These are phyloP conservation scores for Protomyces pachydermus DNA, from an alignment of 1,139 yeast species.

Conservation along the genomic window DNA sequence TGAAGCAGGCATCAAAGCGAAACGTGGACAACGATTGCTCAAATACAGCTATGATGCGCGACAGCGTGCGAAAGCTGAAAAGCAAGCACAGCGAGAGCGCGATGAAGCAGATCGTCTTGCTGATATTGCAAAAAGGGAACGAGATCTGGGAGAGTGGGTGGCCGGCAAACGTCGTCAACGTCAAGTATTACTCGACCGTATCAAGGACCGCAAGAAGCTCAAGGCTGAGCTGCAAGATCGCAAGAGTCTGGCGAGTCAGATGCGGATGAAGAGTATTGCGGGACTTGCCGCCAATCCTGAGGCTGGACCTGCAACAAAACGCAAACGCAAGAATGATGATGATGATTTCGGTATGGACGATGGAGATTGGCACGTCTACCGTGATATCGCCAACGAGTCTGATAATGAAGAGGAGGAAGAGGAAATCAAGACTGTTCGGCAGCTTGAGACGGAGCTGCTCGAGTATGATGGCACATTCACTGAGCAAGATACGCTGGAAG, in stretches of 20 bases:
- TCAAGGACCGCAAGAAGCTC: constrained; percentile 26
- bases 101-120: constrained; percentile 50
- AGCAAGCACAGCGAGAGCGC: constrained; percentile 53
- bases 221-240: constrained; percentile 67
- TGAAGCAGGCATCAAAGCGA: constrained; percentile 79
- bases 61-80: constrained; percentile 73
- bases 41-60: constrained; percentile 90
- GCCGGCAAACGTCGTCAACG: constrained; percentile 61
- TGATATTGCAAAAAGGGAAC: constrained; percentile 67
- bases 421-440: constrained; percentile 55
- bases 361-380: constrained; percentile 89
- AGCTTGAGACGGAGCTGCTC: constrained; percentile 67
- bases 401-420: constrained; percentile 71
- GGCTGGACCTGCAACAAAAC: constrained; percentile 38
- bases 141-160: constrained; percentile 76
- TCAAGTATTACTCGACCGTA: constrained; percentile 46
- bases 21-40: constrained; percentile 72
- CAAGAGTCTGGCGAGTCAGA: constrained; percentile 85
- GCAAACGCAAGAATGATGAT: constrained; percentile 63
- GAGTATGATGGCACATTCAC: constrained; percentile 80
- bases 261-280: constrained; percentile 87
- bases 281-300: constrained; percentile 71
- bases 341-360: constrained; percentile 96
- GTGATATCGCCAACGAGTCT: constrained; percentile 70
- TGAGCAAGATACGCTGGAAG: constrained; percentile 71